Conservation (phyloP, 257 asterid species). For the Petrea volubilis region DNA sequence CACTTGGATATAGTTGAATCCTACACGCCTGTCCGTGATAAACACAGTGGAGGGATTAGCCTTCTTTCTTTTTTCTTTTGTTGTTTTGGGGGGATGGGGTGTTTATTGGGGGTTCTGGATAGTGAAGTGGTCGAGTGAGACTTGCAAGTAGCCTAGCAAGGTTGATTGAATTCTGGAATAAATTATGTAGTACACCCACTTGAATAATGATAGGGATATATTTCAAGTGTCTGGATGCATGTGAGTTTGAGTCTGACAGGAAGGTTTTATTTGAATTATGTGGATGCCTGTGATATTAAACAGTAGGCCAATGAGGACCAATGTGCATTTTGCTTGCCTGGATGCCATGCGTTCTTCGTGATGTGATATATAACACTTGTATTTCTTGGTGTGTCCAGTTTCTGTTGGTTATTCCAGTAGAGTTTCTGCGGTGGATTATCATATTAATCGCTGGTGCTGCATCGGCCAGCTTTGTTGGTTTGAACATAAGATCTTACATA, state of each 20-base stretch:
- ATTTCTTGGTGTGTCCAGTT: constrained; percentile 48
- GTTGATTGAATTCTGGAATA: neutral
- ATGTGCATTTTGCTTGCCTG: constrained; percentile 1
- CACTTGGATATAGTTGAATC: neutral
- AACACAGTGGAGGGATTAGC: neutral
- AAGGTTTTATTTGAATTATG: neutral
- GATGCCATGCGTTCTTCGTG: neutral
- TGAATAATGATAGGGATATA: neutral
- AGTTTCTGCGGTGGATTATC: constrained; percentile 75
- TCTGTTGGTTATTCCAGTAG: constrained; percentile 70
- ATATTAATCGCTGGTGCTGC: constrained; percentile 63
- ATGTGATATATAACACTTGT: constrained; percentile 20
- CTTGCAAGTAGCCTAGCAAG: neutral
- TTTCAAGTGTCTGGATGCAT: neutral
- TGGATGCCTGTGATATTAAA: neutral
- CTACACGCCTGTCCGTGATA: neutral
- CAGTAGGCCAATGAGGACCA: neutral
- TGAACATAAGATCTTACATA: constrained; percentile 68
- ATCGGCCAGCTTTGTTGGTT: constrained; percentile 76
- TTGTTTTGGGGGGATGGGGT: neutral
- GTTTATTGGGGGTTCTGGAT: neutral
- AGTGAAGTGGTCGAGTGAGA: neutral
- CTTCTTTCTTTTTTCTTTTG: no score
- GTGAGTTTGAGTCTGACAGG: neutral
- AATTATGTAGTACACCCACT: neutral